These are phyloP conservation scores for Dissophora ornata DNA, from an alignment of 192 early-diverging fungal genomes.

Conservation along the genomic window DNA sequence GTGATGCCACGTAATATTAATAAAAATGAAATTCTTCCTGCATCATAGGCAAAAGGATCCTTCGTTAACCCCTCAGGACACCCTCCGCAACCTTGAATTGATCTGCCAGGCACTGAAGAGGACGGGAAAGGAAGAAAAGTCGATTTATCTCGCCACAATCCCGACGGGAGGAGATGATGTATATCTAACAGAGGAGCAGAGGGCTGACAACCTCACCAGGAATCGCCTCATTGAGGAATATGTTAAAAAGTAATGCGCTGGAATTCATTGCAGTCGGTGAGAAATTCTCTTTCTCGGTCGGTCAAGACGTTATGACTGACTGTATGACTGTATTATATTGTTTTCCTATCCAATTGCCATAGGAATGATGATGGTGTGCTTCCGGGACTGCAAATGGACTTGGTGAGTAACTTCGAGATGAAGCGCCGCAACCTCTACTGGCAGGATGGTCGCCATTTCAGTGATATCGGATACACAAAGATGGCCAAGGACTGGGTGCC, in stretches of 20 bases:
- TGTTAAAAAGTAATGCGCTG: constrained; percentile 15
- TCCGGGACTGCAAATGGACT: constrained; percentile 42
- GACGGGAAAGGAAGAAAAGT: constrained; percentile 31
- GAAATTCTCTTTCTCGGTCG: too few species aligned
- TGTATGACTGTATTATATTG: too few species aligned
- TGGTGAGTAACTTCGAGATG: constrained; percentile 50
- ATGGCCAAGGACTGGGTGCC: constrained; percentile 54
- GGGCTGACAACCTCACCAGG: constrained; percentile 28
- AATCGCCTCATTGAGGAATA: constrained; percentile 45
- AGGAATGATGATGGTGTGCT: constrained; percentile 38
- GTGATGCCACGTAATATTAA: background rate
- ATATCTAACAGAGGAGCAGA: constrained; percentile 27
- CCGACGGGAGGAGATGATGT: constrained; percentile 53
- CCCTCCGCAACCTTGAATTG: constrained; percentile 38
- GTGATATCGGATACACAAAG: constrained; percentile 44
- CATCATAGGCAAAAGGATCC: constrained; percentile 26
- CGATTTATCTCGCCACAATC: constrained; percentile 47
- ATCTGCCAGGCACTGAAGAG: constrained; percentile 41
- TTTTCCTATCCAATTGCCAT: too few species aligned
- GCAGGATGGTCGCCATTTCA: constrained; percentile 52
- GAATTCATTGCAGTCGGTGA: background rate
- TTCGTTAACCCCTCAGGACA: constrained; percentile 34
- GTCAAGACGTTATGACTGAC: too few species aligned
- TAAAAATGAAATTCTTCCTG: background rate
- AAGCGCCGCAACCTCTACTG: constrained; percentile 53